Conservation (phyloP, 345 rosid species). For the Acer saccharum region DNA sequence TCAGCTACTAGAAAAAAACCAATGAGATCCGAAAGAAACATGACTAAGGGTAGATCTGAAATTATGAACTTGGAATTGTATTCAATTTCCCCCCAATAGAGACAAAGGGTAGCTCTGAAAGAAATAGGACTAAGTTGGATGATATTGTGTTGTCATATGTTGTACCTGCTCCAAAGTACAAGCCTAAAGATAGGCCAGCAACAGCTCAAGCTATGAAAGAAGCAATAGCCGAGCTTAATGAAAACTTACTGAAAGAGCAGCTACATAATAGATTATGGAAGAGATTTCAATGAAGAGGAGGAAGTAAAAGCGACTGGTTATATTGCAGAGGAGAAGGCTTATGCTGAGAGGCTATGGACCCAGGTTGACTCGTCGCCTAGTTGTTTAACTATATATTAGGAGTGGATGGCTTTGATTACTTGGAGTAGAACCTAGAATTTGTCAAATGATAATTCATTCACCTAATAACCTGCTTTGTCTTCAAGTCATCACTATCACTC, state of each 20-base stretch:
- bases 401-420: neutral
- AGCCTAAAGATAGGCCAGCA: slow-evolving; percentile 68
- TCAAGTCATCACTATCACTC: no score
- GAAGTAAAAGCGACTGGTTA: slow-evolving; percentile 45
- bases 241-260: slow-evolving; percentile 33
- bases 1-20: slow-evolving; percentile 82
- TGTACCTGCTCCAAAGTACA: slow-evolving; percentile 78
- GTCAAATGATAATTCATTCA: no score
- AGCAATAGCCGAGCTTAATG: slow-evolving; percentile 46
- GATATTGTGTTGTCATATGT: slow-evolving; percentile 70
- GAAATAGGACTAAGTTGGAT: slow-evolving; percentile 43
- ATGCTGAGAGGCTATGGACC: slow-evolving; percentile 65
- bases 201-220: slow-evolving; percentile 76
- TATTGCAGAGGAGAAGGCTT: slow-evolving; percentile 60
- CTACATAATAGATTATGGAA: slow-evolving; percentile 44
- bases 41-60: neutral
- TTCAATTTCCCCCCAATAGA: no score
- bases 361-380: slow-evolving; percentile 61
- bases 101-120: slow-evolving; percentile 11
- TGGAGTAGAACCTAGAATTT: no score
- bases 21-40: slow-evolving; percentile 15
- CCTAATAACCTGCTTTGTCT: no score
- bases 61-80: no score
- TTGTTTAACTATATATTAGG: slow-evolving; percentile 18
- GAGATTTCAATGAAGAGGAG: slow-evolving; percentile 56